Evolutionary conservation across 1,139 yeast genomes (phyloP).

Genomic region (Trichomonascaceae sp.): DNA sequence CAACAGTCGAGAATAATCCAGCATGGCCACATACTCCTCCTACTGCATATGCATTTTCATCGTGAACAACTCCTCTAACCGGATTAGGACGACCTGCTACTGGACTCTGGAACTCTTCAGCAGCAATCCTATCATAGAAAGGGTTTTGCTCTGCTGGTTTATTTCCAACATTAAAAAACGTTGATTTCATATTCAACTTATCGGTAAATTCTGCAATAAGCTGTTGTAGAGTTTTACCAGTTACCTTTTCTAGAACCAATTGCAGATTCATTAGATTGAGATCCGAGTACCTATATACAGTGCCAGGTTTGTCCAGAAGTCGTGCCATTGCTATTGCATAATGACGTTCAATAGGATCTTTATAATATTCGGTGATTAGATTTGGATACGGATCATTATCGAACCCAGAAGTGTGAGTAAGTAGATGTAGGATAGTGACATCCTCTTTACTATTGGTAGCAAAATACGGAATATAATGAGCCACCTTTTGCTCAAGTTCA

Average conservation of each 20-base stretch:
- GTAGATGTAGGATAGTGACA: slow-evolving; percentile 14
- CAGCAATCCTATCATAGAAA: slow-evolving; percentile 11
- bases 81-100: slow-evolving; percentile 17
- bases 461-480: slow-evolving; percentile 12
- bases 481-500: slow-evolving; percentile 11
- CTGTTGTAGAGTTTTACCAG: slow-evolving; percentile 11
- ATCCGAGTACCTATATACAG: slow-evolving; percentile 15
- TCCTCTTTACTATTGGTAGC: slow-evolving; percentile 12
- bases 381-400: slow-evolving; percentile 17
- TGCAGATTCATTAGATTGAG: slow-evolving; percentile 15
- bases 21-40: slow-evolving; percentile 20
- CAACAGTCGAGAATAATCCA: slow-evolving; percentile 18
- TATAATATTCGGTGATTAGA: slow-evolving; percentile 4
- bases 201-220: slow-evolving; percentile 11
- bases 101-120: slow-evolving; percentile 14
- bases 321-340: slow-evolving; percentile 9
- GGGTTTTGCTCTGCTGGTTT: neutral
- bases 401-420: slow-evolving; percentile 20
- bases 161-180: slow-evolving; percentile 10
- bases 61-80: slow-evolving; percentile 19
- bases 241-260: slow-evolving; percentile 14
- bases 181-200: slow-evolving; percentile 16
- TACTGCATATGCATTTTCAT: slow-evolving; percentile 17
- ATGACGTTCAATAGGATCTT: slow-evolving; percentile 7
- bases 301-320: slow-evolving; percentile 15